Conservation (phyloP, 148 eudicot genomes). For the Rhododendron williamsianum region DNA sequence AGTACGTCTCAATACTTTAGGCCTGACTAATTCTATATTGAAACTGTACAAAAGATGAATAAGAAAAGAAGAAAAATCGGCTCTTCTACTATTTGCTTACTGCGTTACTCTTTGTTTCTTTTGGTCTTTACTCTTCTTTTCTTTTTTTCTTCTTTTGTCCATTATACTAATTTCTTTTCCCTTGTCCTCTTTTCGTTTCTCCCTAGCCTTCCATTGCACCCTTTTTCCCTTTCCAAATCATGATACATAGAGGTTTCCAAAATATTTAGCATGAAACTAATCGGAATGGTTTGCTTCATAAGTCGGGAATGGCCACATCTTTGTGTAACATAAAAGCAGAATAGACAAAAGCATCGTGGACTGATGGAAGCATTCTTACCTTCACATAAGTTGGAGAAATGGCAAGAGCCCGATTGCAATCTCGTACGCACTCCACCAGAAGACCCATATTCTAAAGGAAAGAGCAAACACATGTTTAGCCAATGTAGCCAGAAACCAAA, state of each 20-base stretch:
- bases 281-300: neutral
- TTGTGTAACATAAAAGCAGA: neutral
- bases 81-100: neutral
- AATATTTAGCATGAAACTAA: conserved; percentile 2
- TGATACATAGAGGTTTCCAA: neutral
- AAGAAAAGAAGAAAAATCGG: neutral
- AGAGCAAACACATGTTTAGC: conserved; percentile 13
- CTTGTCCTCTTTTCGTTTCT: neutral
- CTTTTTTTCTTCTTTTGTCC: neutral
- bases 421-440: conserved; percentile 66
- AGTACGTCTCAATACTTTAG: neutral
- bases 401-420: conserved; percentile 66
- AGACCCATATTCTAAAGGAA: conserved; percentile 63
- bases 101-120: neutral
- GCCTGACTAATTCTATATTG: neutral
- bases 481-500: neutral
- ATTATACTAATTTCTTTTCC: neutral
- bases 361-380: conserved; percentile 36
- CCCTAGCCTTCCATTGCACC: too few species aligned
- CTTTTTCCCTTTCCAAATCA: neutral
- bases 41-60: conserved; percentile 1
- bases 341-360: conserved; percentile 12
- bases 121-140: neutral
- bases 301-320: neutral
- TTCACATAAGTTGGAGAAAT: conserved; percentile 59